Evolutionary conservation across 2,329 filamentous ascomycete species (phyloP), one percentile per base, ranked within the genome.

Genomic region (Paraconiothyrium brasiliense): DNA sequence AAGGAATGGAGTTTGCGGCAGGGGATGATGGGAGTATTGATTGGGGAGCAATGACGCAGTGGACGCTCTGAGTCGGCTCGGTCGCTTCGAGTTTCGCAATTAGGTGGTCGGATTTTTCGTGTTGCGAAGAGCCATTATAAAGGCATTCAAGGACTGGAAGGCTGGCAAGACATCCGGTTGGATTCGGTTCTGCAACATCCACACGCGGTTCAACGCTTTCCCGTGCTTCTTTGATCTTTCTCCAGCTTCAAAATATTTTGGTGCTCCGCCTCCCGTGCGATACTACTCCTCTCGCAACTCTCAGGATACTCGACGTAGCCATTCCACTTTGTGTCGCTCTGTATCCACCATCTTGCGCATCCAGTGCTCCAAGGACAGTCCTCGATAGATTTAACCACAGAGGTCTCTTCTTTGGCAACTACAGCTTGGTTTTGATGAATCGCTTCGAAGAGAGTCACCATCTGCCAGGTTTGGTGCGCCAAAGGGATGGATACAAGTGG

Each of bases 1-100:
- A 74, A 43, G 67, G 71, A 2, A 64, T 72, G 62, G 74, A 75
- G 32, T 71, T 75, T 48, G 64, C 60, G 2, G 68, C 65, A 0
- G 16, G 60, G 59, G 3, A 47, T 67, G 63, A 66, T 54, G 63
- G 54, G 56, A 59, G 52, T 41, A 57, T 62, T 59, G 60, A 64
- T 56, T 59, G 57, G 69, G 59, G 43, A 43, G 63, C 68, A 2
- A 50, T 74, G 32, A 71, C 67, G 13, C 72, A 76, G 61, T 76
- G 74, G 74, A 59, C 61, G 41, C 37, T 69, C 2, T 68, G 41
- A 67, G 39, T 16, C 27, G 27, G 27, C 27, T 30, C 27, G 27
- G 27, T 30, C 27, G 27, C 27, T 20, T 20, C 20, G 20, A 20
- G 27, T 30, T 4, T 6, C 27, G 27, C 27, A 30, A 7, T 1